phyloP scores from a whole-genome alignment of 2,329 filamentous ascomycete genomes.

The Fusarium continuum region DNA sequence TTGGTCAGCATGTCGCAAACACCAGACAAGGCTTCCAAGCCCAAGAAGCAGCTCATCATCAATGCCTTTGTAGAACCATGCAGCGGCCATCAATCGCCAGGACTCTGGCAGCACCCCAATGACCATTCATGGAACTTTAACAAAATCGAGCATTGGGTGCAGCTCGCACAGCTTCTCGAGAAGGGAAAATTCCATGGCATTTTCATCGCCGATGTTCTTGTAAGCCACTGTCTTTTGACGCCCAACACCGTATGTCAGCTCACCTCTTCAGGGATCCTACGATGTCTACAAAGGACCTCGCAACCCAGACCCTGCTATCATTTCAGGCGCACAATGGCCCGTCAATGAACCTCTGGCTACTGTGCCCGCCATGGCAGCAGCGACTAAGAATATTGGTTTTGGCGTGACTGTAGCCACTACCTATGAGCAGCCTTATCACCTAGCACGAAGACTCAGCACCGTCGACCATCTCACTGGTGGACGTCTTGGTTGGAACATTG shows the following conservation, averaged over 20 bases:
- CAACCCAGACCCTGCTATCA: slow-evolving; percentile 65
- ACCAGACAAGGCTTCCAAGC: not conserved
- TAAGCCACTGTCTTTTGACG: slow-evolving; percentile 13
- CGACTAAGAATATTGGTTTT: slow-evolving; percentile 73
- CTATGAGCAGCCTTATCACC: slow-evolving; percentile 75
- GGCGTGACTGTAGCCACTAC: slow-evolving; percentile 76
- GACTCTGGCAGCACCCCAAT: slow-evolving; percentile 68
- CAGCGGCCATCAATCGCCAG: slow-evolving; percentile 58
- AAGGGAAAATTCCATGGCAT: slow-evolving; percentile 71
- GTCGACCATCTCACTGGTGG: slow-evolving; percentile 74
- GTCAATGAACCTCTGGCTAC: slow-evolving; percentile 74
- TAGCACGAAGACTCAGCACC: slow-evolving; percentile 72
- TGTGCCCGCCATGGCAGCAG: slow-evolving; percentile 75
- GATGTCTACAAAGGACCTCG: slow-evolving; percentile 71
- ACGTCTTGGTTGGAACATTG: slow-evolving; percentile 61
- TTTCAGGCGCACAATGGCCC: slow-evolving; percentile 74
- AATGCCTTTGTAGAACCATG: slow-evolving; percentile 56
- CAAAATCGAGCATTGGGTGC: slow-evolving; percentile 67
- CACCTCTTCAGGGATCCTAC: slow-evolving; percentile 61
- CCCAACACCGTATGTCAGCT: not conserved
- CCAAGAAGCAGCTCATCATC: slow-evolving; percentile 53
- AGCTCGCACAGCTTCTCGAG: slow-evolving; percentile 68
- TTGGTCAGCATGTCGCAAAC: slow-evolving; percentile 25
- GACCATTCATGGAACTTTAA: slow-evolving; percentile 72
- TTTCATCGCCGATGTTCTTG: slow-evolving; percentile 73